These are phyloP conservation scores for Coemansia sp. DNA, from an alignment of 192 early-diverging fungal species.

Conservation along the genomic window DNA sequence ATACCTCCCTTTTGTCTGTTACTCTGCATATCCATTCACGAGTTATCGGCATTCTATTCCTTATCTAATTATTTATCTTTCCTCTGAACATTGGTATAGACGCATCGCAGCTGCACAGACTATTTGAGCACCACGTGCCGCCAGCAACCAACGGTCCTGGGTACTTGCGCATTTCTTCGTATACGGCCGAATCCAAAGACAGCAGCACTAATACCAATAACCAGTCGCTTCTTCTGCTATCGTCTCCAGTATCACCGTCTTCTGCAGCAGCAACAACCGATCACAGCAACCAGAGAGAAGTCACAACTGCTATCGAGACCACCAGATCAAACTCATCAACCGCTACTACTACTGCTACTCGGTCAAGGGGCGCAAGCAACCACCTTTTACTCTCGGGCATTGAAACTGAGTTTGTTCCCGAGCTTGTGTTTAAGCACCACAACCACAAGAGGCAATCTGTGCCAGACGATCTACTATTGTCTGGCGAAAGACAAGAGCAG, in stretches of 20 bases:
- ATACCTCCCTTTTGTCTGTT: no score
- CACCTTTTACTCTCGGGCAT: constrained; percentile 45
- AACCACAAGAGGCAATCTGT: not conserved
- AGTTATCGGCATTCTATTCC: no score
- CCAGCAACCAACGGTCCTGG: constrained; percentile 16
- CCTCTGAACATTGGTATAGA: not conserved
- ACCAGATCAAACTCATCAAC: constrained; percentile 1
- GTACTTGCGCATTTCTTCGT: constrained; percentile 29
- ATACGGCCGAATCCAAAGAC: not conserved
- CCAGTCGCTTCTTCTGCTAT: no score
- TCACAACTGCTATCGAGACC: not conserved
- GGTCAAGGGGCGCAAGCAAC: constrained; percentile 15
- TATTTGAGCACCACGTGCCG: constrained; percentile 2
- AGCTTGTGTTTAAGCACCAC: constrained; percentile 20
- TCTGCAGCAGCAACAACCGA: constrained; percentile 11
- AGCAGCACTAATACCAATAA: not conserved
- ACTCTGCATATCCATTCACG: no score
- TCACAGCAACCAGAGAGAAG: not conserved
- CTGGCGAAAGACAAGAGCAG: not conserved
- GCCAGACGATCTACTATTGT: not conserved
- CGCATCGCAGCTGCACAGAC: not conserved
- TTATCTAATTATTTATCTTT: no score
- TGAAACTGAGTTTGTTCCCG: constrained; percentile 25
- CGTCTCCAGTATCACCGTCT: no score
- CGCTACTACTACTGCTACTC: not conserved